These are phyloP conservation scores for Oemleria cerasiformis DNA, from an alignment of 306 rosid genomes.

Conservation along the genomic window DNA sequence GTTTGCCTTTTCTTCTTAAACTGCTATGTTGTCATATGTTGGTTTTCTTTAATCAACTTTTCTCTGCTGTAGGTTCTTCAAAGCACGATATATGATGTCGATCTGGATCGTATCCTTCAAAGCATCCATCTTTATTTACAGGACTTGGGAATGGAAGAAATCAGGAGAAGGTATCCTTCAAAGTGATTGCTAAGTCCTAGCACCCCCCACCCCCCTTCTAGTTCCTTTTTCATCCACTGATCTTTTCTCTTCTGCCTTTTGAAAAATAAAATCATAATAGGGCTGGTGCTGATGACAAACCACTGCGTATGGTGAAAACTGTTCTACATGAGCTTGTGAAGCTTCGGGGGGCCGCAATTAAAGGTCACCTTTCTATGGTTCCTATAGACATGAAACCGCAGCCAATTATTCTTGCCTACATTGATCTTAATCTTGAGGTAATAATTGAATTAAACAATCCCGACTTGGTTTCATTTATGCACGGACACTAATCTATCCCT, in stretches of 20 bases:
- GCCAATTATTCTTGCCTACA: slow-evolving; percentile 97
- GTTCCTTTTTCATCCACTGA: slow-evolving; percentile 11
- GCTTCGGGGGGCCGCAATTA: slow-evolving; percentile 98
- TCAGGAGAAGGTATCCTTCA: slow-evolving; percentile 74
- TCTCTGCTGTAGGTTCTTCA: slow-evolving; percentile 78
- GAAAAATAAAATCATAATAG: slow-evolving; percentile 32
- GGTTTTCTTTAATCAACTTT: slow-evolving; percentile 14
- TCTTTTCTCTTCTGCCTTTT: slow-evolving; percentile 14
- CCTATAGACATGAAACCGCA: slow-evolving; percentile 97
- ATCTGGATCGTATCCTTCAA: slow-evolving; percentile 91
- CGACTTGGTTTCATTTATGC: not conserved
- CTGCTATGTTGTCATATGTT: no score
- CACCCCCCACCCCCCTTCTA: not conserved
- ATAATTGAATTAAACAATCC: slow-evolving; percentile 5
- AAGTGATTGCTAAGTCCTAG: not conserved
- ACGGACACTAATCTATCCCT: not conserved
- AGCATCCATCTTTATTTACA: slow-evolving; percentile 97
- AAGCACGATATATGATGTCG: slow-evolving; percentile 92
- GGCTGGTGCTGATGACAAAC: slow-evolving; percentile 99
- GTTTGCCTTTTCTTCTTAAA: no score
- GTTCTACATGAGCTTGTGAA: slow-evolving; percentile 98
- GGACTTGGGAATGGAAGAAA: slow-evolving; percentile 99
- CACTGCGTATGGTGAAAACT: slow-evolving; percentile 96
- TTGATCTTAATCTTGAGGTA: slow-evolving; percentile 99
- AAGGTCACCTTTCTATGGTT: slow-evolving; percentile 99